Evolutionary conservation across 768 basidiomycete species (phyloP), one percentile per base, ranked within the genome.

Genomic region (Phlegmacium glaucopus): DNA sequence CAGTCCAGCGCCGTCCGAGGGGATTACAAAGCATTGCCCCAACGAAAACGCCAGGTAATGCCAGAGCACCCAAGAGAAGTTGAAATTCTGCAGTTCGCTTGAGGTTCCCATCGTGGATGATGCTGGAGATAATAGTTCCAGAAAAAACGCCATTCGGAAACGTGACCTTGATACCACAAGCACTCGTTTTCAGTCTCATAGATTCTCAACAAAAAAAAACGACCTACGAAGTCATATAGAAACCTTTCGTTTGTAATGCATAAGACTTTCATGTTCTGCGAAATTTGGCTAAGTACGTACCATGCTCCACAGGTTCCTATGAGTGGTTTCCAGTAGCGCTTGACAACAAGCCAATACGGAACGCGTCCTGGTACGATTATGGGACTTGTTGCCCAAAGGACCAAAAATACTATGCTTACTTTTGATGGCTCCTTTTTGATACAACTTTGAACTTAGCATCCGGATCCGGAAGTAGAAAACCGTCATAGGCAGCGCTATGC

Each of bases 301-400:
- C 86, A 89, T 37, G 85, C 82, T 12, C 84, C 85, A 48, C 78
- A 81, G 5, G 85, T 90, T 9, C 87, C 87, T 44, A 86, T 78
- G 15, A 90, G 64, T 6, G 79, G 42, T 51, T 66, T 77, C 86
- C 87, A 88, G 61, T 88, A 89, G 16, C 75, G 67, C 58, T 74
- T 78, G 44, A 85, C 1, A 9, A 80, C 76, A 17, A 88, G 69
- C 47, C 52, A 49, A 58, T 89, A 87, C 6, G 86, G 85, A 13
- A 85, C 81, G 13, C 58, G 70, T 17, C 61, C 80, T 83, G 42
- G 10, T 40, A 42, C 28, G 36, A 25, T 39, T 11, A 3, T 9
- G 9, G 26, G 30, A 29, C 12, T 12, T 9, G 13, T 37, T 15
- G 12, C 18, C 18, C 18, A 8, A 11, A n/a, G 11, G 15, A 9